These are phyloP conservation scores for Bacterosira constricta DNA, from an alignment of 108 stramenopile genomes.

Conservation along the genomic window DNA sequence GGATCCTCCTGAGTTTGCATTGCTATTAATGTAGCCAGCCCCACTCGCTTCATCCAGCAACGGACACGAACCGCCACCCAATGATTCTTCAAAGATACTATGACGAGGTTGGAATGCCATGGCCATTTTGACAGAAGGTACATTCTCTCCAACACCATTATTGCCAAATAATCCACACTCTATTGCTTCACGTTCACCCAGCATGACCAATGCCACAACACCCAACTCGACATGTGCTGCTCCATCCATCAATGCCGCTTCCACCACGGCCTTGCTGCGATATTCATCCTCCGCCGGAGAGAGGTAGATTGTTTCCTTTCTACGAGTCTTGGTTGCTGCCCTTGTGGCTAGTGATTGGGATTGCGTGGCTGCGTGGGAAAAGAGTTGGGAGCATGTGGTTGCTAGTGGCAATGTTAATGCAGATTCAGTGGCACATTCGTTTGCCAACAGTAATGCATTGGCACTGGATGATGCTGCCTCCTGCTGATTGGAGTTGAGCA, in stretches of 20 bases:
- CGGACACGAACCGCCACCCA: slow-evolving; percentile 23
- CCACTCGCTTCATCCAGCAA: slow-evolving; percentile 27
- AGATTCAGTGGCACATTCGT: slow-evolving; percentile 79
- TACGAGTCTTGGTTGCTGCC: slow-evolving; percentile 33
- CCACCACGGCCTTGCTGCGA: slow-evolving; percentile 4
- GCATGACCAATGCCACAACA: slow-evolving; percentile 28
- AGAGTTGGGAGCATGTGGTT: slow-evolving; percentile 58
- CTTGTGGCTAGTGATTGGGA: slow-evolving; percentile 62
- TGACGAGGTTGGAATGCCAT: slow-evolving; percentile 26
- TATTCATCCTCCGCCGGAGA: slow-evolving; percentile 3
- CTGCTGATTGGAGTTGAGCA: not conserved
- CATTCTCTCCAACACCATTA: not conserved
- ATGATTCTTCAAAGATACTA: slow-evolving; percentile 42
- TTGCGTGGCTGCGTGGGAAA: slow-evolving; percentile 46
- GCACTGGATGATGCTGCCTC: not conserved
- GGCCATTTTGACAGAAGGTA: slow-evolving; percentile 2
- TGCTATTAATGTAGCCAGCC: not conserved
- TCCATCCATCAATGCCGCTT: slow-evolving; percentile 26
- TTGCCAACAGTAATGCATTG: slow-evolving; percentile 52
- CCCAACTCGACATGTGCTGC: slow-evolving; percentile 41
- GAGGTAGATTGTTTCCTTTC: slow-evolving; percentile 19
- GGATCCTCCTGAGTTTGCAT: no score
- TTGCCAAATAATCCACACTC: not conserved
- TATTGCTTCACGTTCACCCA: slow-evolving; percentile 5
- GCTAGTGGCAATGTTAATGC: slow-evolving; percentile 78